Base-by-base conservation (phyloP, 2,329 filamentous ascomycete genomes). In the Ceratocystis ficicola region DNA sequence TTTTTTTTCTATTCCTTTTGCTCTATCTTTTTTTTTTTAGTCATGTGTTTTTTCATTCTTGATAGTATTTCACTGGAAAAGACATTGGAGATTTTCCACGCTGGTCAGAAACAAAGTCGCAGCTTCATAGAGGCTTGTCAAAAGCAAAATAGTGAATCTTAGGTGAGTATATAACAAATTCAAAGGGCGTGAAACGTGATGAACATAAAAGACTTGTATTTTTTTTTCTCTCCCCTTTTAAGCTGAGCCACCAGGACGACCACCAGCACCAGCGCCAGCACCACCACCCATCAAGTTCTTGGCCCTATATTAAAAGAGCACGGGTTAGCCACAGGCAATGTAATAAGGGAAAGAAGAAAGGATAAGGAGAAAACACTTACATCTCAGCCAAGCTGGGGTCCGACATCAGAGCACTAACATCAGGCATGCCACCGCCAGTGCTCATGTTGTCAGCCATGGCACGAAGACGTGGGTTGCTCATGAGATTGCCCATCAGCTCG, bases 361-460 rank as follows among this genome's bases (percentile, higher is more conserved):
- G 17, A 6, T 1, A 44, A 66, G n/a, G 25, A 20, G 12, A 3
- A 32, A 5, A 8, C 3, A 84, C 89, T 89, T 77, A 95, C 92
- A 97, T 91, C 67, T 96, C 90, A 57, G 90, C 90, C 75, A 99
- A 87, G 74, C 78, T 88, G 61, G 94, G 94, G 74, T 99, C 94
- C 69, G 86, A 87, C 94, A 99, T 96, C 75, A 99, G 78, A 70
- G 82, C 81, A 66, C 83, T 81, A 73, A 97, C 79, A 75, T 97
- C 90, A 6, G 94, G 94, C 88, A 96, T 91, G 63, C 93, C 93
- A 44, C 63, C 86, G 55, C 88, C 88, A 65, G 80, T 79, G 68
- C 83, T 84, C 73, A 95, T 91, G 71, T 83, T 84, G 73, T 88
- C 86, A 59, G 90, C 91, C 90, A 96, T 93, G 73, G 95, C 85